A percentile compares a stretch with the other conserved stretches of the same genome.
Conservation (phyloP, 2,329 filamentous ascomycete genomes). For the Ceratocystis alfenasii region DNA sequence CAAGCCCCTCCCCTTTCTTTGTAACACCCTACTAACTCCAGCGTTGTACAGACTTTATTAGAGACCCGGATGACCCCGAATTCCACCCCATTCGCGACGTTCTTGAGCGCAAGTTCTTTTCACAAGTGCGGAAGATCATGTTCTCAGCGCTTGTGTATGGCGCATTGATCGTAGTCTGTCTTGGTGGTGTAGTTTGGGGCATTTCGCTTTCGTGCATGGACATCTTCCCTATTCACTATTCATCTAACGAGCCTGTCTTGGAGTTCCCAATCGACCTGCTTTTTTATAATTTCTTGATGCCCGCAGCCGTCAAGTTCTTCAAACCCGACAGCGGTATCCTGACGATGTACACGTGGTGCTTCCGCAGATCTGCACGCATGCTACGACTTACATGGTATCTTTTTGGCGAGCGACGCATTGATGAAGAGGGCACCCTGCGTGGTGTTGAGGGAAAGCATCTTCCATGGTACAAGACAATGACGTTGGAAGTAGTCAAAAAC, state of each 20-base stretch:
- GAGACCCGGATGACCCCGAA: conserved; percentile 93
- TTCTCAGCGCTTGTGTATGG: conserved; percentile 96
- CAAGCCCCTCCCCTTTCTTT: neutral
- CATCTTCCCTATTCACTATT: conserved; percentile 85
- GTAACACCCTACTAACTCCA: conserved; percentile 27
- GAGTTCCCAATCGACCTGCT: conserved; percentile 91
- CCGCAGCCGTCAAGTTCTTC: conserved; percentile 70
- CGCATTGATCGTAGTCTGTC: conserved; percentile 77
- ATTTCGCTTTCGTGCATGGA: conserved; percentile 54
- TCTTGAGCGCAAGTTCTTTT: conserved; percentile 79
- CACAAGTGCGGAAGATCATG: conserved; percentile 87
- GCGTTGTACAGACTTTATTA: conserved; percentile 63
- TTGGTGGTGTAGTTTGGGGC: conserved; percentile 94
- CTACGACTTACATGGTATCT: conserved; percentile 84
- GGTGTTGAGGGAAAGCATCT: conserved; percentile 37
- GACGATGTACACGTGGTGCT: conserved; percentile 90
- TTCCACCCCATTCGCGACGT: conserved; percentile 97
- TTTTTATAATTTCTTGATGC: conserved; percentile 95
- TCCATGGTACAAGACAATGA: conserved; percentile 30
- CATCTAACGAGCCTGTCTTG: conserved; percentile 78
- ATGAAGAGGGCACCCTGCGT: conserved; percentile 63
- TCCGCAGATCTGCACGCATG: conserved; percentile 67
- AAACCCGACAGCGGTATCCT: conserved; percentile 77
- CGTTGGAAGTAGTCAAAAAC: conserved; percentile 33
- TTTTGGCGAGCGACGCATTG: conserved; percentile 67